These are phyloP conservation scores for Ogataea pini DNA, from an alignment of 805 yeast species.

Conservation along the genomic window DNA sequence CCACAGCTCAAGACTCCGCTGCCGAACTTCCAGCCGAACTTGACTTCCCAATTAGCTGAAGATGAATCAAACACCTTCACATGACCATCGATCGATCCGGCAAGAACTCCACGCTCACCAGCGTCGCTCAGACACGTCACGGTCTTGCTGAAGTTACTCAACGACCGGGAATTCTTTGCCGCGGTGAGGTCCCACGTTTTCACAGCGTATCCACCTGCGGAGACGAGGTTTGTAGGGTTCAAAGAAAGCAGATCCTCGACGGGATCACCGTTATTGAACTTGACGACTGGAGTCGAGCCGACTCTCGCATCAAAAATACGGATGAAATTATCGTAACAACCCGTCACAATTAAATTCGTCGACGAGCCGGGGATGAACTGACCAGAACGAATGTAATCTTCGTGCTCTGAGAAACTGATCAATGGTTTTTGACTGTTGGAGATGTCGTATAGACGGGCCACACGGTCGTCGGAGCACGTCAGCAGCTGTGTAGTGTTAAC, in stretches of 20 bases:
- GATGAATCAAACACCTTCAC: slow-evolving; percentile 88
- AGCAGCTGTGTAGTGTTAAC: slow-evolving; percentile 69
- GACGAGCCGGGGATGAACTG: slow-evolving; percentile 67
- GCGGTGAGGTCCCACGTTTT: slow-evolving; percentile 92
- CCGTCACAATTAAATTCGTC: slow-evolving; percentile 75
- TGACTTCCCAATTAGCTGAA: slow-evolving; percentile 76
- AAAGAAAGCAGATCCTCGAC: slow-evolving; percentile 82
- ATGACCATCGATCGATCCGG: slow-evolving; percentile 96
- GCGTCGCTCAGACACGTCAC: slow-evolving; percentile 81
- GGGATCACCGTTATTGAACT: slow-evolving; percentile 74
- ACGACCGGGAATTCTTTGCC: slow-evolving; percentile 65
- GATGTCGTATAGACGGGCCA: slow-evolving; percentile 86
- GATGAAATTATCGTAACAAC: slow-evolving; percentile 88
- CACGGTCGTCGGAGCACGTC: slow-evolving; percentile 90
- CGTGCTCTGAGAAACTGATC: slow-evolving; percentile 68
- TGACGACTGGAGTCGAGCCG: slow-evolving; percentile 52
- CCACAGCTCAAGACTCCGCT: slow-evolving; percentile 90
- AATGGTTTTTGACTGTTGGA: slow-evolving; percentile 75
- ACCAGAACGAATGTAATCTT: slow-evolving; percentile 86
- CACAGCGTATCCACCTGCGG: slow-evolving; percentile 78
- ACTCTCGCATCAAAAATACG: slow-evolving; percentile 81
- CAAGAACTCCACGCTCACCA: slow-evolving; percentile 76
- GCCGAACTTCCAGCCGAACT: slow-evolving; percentile 97
- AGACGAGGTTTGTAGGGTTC: slow-evolving; percentile 71
- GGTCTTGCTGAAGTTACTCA: slow-evolving; percentile 89